Evolutionary conservation across 1,284 basidiomycete genomes (phyloP), one percentile per base, ranked within the genome.

Genomic region (Coniophora puteana): DNA sequence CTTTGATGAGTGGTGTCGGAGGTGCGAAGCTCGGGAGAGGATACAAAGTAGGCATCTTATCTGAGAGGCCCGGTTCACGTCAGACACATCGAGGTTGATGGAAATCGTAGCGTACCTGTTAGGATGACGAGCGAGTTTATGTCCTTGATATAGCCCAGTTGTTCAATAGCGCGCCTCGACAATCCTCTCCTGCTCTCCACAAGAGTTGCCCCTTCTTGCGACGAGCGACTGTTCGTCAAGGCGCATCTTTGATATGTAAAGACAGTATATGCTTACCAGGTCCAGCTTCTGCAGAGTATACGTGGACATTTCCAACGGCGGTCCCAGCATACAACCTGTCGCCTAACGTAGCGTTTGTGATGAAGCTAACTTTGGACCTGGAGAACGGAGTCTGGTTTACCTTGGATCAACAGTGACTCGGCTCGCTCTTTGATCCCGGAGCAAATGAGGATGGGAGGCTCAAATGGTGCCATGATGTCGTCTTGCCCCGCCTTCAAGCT

Each of bases 141-240:
- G 51, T 91, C 89, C 48, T 85, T 83, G 49, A 97, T 75, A 38
- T 86, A 84, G 3, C 83, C 89, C 5, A 97, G 67, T 56, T 92
- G 91, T 43, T 97, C 93, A 30, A 98, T 89, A 10, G 86, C 72
- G 51, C 76, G 77, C 49, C 80, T 73, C 11, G 73, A 67, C 23
- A 93, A 62, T 4, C 62, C 66, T 46, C 80, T 82, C 74, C 81
- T 88, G 13, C 75, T 77, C 49, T 86, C 82, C 13, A 86, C 66
- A 2, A 83, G 66, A 23, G 69, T 71, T 4, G 77, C 62, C 12
- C 58, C 54, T 6, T 68, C 64, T 20, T 58, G 58, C 28, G 56
- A 65, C 33, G 65, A 65, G 28, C 54, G 63, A 43, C 32, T 27
- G 39, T 25, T 20, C 38, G 30, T 21, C 27, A 18, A 33, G n/a